A percentile compares a stretch with the other conserved stretches of the same genome.
These are phyloP conservation scores for Diaporthe ampelina DNA, from an alignment of 2,329 filamentous ascomycete species.

Conservation along the genomic window DNA sequence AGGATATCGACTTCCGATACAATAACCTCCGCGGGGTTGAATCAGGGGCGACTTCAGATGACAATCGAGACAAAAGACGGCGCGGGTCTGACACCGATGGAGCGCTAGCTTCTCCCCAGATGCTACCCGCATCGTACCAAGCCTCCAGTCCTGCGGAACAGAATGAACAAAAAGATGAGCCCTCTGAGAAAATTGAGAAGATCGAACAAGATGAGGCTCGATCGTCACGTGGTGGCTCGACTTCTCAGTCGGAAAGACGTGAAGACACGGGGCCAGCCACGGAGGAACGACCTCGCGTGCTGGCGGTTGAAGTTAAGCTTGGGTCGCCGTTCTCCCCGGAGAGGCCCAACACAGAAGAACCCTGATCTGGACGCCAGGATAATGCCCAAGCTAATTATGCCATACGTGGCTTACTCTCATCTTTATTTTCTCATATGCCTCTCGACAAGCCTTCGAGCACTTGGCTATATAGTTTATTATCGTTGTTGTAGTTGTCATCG, in stretches of 20 bases:
- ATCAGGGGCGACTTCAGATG: neutral
- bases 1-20: neutral
- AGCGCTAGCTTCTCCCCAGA: neutral
- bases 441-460: neutral
- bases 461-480: constrained; percentile 17
- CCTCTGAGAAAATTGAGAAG: constrained; percentile 1
- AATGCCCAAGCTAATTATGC: neutral
- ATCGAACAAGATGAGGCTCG: constrained; percentile 11
- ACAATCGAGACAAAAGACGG: neutral
- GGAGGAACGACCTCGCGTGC: constrained; percentile 11
- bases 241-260: neutral
- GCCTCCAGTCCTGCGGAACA: constrained; percentile 17
- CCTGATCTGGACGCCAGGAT: neutral
- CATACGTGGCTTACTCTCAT: neutral
- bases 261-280: constrained; percentile 1
- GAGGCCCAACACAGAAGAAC: neutral
- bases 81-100: neutral
- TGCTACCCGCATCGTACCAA: neutral
- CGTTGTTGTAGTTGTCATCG: neutral
- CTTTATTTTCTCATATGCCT: neutral
- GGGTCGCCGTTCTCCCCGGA: constrained; percentile 39
- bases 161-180: neutral
- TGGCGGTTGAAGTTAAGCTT: constrained; percentile 38
- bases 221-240: constrained; percentile 9
- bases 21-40: neutral